Conservation (phyloP, 164 flowering plant genomes). For the Vitis vinifera region ASM3070453v1 NC_081823.1:5045001-5045500, state of each 20-base stretch:
- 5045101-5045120: no score
- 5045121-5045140: no score
- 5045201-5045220: no score
- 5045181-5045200: no score
- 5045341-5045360: neutral
- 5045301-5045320: conserved; percentile 47
- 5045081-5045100: no score
- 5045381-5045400: conserved; percentile 72
- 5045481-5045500: conserved; percentile 84
- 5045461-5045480: conserved; percentile 96
- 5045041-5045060: no score
- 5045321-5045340: neutral
- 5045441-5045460: conserved; percentile 87
- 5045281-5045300: conserved; percentile 76
- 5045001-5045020: no score
- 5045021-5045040: no score
- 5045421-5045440: conserved; percentile 88
- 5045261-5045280: conserved; percentile 95
- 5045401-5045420: conserved; percentile 94
- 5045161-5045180: no score
- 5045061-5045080: no score
- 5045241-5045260: conserved; percentile 89
- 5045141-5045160: no score
- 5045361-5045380: neutral
- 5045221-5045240: neutral